Percentiles rank a stretch among this genome's conserved stretches.
These are phyloP conservation scores for Smittium culicis DNA, from an alignment of 371 early-diverging fungal species.

Conservation along the genomic window DNA sequence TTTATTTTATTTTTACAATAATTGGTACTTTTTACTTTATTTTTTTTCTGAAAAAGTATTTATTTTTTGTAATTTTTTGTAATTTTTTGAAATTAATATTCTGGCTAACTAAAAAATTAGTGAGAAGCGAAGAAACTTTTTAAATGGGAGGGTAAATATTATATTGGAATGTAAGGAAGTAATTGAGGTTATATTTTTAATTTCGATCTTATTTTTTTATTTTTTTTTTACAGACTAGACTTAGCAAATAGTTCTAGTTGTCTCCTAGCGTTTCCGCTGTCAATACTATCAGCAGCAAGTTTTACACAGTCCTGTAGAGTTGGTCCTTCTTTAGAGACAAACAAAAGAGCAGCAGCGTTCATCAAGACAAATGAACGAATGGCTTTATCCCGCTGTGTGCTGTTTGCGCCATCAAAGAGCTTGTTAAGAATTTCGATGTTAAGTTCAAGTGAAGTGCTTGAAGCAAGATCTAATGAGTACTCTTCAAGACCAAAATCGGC, in stretches of 20 bases:
- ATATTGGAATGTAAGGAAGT: too few relatives aligned
- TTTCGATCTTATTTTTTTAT: too few relatives aligned
- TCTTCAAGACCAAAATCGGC: constrained; percentile 69
- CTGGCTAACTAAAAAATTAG: too few relatives aligned
- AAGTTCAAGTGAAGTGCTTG: constrained; percentile 57
- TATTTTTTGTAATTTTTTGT: too few relatives aligned
- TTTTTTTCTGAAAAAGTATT: too few relatives aligned
- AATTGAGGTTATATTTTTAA: too few relatives aligned
- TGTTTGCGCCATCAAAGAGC: constrained; percentile 44
- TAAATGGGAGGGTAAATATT: too few relatives aligned
- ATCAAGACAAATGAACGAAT: constrained; percentile 82
- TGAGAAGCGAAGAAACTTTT: too few relatives aligned
- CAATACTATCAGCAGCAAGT: constrained; percentile 58
- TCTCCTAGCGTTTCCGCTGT: constrained; percentile 47
- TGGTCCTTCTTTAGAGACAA: constrained; percentile 58
- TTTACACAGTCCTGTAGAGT: constrained; percentile 62
- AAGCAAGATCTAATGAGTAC: constrained; percentile 57
- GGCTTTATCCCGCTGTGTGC: constrained; percentile 35
- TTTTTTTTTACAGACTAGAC: too few relatives aligned
- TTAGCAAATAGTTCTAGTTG: constrained; percentile 47
- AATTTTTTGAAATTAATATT: too few relatives aligned
- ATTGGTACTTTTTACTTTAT: too few relatives aligned
- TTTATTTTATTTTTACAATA: too few relatives aligned
- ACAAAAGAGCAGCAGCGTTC: constrained; percentile 75
- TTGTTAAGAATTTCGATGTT: constrained; percentile 57